Evolutionary conservation across 768 basidiomycete genomes (phyloP), one percentile per base, ranked within the genome.

Genomic region (Mycena chlorophos): DNA sequence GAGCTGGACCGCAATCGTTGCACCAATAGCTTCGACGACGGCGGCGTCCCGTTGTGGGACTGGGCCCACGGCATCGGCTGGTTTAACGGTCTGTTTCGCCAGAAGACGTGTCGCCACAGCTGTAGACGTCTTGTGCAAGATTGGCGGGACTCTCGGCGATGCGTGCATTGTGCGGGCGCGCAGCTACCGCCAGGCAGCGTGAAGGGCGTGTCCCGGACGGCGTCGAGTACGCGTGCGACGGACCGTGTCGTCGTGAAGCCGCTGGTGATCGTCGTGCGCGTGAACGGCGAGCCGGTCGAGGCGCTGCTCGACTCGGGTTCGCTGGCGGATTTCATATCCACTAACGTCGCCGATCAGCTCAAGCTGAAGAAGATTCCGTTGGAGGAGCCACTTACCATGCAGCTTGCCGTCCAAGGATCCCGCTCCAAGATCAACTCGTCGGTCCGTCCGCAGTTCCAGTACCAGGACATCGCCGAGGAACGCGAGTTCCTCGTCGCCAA

Each of bases 331-430:
- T 68, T 71, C 38, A 63, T 71, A 28, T 65, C 67, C 0, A 52
- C 65, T 3, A 57, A 49, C 13, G 17, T 70, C 0, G 69, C 64
- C 16, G 58, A 68, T 43, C 69, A 70, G 56, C 43, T 70, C 0
- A 52, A 56, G 10, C 26, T 66, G 4, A 34, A 56, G 28, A 17
- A 22, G 0, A 43, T 51, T 17, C 39, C 49, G 25, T 51, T 72
- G 0, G 61, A 23, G 8, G 68, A 67, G 49, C 69, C 68, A 12
- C 28, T 71, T 13, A 51, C 69, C 6, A 43, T 70, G 0, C 66
- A 71, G n/a, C 53, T 73, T 2, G 70, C 68, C 0, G 63, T 65
- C 0, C 52, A 62, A 0, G 72, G 70, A 2, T 71, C 68, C 2
- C 51, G 60, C 1, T 54, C 65, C 2, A 65, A 67, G 28, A 60